Evolutionary conservation across 2,329 filamentous ascomycete species (phyloP).

Genomic region (Arthroderma uncinatum): DNA sequence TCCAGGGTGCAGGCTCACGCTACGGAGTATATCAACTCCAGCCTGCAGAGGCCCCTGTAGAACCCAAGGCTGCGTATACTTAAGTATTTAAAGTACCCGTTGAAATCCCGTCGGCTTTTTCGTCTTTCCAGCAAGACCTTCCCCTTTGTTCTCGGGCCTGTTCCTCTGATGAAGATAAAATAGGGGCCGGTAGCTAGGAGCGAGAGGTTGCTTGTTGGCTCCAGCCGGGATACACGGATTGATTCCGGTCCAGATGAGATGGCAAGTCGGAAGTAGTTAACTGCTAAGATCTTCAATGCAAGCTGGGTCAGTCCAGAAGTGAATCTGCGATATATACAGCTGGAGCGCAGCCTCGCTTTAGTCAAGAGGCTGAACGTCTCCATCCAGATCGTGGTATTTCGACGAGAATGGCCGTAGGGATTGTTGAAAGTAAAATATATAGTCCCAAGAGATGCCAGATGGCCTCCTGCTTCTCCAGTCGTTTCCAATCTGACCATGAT

Average conservation of each 20-base stretch:
- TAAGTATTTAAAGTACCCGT: background rate
- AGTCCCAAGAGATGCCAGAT: background rate
- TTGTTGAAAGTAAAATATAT: background rate
- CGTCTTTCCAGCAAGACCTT: background rate
- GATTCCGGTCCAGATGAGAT: background rate
- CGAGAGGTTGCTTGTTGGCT: no score
- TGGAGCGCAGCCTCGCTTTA: no score
- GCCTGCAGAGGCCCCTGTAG: background rate
- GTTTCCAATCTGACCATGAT: background rate
- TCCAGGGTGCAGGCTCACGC: background rate
- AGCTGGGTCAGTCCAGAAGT: background rate
- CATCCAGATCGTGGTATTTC: no score
- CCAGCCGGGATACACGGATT: no score
- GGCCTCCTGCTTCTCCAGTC: background rate
- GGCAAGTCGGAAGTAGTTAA: background rate
- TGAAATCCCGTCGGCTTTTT: no score
- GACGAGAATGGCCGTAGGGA: no score
- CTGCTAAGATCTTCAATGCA: background rate
- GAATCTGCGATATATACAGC: background rate
- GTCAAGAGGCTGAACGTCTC: no score
- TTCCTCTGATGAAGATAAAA: background rate
- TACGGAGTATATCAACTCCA: background rate
- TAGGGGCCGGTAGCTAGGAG: background rate
- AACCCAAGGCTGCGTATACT: background rate
- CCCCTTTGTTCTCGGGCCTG: background rate